phyloP scores from a whole-genome alignment of 768 basidiomycete genomes.

The Hericium coralloides region DNA sequence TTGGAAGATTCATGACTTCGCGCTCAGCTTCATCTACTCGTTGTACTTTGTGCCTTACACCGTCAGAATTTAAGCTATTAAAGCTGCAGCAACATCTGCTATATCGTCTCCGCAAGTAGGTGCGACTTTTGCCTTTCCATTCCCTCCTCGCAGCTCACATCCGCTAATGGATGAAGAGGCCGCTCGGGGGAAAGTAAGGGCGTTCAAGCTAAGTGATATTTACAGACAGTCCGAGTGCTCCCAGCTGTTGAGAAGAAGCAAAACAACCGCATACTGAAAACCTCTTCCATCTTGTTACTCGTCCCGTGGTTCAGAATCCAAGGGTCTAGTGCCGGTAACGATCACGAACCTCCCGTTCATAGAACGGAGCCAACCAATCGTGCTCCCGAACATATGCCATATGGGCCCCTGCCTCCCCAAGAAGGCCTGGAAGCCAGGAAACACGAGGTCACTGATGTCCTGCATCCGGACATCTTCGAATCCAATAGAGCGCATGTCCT shows the following conservation, averaged over 20 bases:
- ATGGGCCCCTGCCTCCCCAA: constrained; percentile 31
- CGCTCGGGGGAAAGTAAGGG: not conserved
- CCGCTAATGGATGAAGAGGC: too few relatives aligned
- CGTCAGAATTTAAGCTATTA: too few relatives aligned
- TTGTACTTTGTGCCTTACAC: too few relatives aligned
- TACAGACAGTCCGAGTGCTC: too few relatives aligned
- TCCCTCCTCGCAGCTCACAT: too few relatives aligned
- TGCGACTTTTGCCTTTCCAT: too few relatives aligned
- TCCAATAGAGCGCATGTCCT: constrained; percentile 38
- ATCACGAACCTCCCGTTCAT: constrained; percentile 43
- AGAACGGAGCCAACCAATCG: constrained; percentile 28
- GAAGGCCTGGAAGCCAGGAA: constrained; percentile 47
- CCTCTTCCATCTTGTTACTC: not conserved
- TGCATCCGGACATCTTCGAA: constrained; percentile 44
- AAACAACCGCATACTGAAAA: not conserved
- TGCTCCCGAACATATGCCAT: constrained; percentile 35
- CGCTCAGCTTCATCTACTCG: too few relatives aligned
- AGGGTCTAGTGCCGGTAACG: constrained; percentile 19
- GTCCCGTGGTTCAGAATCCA: not conserved
- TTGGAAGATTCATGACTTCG: too few relatives aligned
- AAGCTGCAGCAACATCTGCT: too few relatives aligned
- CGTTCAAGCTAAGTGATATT: too few relatives aligned
- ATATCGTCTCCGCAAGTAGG: too few relatives aligned
- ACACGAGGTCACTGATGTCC: constrained; percentile 49
- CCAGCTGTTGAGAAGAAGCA: too few relatives aligned